Percentiles rank a stretch among this genome's conserved stretches.
These are phyloP conservation scores for Lactarius indigo DNA, from an alignment of 768 basidiomycete genomes.

Conservation along the genomic window DNA sequence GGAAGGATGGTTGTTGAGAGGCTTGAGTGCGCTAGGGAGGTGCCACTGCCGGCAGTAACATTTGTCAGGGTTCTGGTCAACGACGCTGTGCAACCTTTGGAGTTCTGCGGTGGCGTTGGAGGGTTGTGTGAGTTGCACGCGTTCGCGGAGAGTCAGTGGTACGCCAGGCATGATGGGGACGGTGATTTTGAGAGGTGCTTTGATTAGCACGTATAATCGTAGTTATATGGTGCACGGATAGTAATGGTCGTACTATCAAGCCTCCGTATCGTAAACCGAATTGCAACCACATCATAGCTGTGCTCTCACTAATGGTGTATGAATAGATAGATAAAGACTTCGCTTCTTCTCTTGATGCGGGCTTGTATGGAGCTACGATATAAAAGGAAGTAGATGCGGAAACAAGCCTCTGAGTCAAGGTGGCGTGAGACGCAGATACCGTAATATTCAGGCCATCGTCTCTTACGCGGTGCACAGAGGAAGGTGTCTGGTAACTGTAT, in stretches of 20 bases:
- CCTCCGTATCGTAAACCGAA: no score
- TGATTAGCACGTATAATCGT: neutral
- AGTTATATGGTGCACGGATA: neutral
- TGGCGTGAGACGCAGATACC: no score
- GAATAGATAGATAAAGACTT: no score
- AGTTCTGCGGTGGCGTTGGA: slow-evolving; percentile 54
- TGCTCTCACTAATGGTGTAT: no score
- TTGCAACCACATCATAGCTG: no score
- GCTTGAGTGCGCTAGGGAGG: slow-evolving; percentile 42
- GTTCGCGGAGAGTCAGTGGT: slow-evolving; percentile 71
- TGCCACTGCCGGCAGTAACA: slow-evolving; percentile 12
- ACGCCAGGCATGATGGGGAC: slow-evolving; percentile 60
- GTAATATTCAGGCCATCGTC: no score
- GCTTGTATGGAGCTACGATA: no score
- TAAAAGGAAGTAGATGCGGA: no score
- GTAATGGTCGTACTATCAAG: neutral
- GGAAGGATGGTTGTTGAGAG: slow-evolving; percentile 73
- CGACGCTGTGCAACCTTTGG: slow-evolving; percentile 61
- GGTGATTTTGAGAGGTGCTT: slow-evolving; percentile 68
- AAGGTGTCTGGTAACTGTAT: no score
- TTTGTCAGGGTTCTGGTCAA: slow-evolving; percentile 78
- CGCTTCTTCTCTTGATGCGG: no score
- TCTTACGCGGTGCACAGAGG: no score
- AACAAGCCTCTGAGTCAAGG: no score
- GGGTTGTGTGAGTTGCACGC: slow-evolving; percentile 61